Conservation (phyloP, 2,329 filamentous ascomycete species). For the Curvularia hawaiiensis region DNA sequence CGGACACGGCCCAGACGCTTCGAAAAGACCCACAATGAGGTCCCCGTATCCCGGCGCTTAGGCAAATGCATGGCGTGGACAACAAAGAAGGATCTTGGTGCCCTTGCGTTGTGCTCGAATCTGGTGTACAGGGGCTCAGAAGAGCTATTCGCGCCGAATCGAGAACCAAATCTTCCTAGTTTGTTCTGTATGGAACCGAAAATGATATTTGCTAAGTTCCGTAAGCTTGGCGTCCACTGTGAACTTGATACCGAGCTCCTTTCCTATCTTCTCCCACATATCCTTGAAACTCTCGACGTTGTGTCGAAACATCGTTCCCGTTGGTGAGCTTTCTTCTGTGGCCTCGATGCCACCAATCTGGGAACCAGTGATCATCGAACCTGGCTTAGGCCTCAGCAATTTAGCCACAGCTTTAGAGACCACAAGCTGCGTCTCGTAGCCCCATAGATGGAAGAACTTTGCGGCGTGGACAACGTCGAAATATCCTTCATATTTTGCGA, state of each 20-base stretch:
- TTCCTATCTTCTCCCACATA: slow-evolving; percentile 49
- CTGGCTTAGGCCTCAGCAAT: slow-evolving; percentile 47
- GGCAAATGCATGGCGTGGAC: not conserved
- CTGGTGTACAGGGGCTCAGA: not conserved
- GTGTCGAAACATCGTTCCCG: slow-evolving; percentile 39
- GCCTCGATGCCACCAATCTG: slow-evolving; percentile 52
- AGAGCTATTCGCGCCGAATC: slow-evolving; percentile 26
- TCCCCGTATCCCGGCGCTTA: not conserved
- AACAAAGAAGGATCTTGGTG: not conserved
- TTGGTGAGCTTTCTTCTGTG: slow-evolving; percentile 22
- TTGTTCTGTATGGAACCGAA: slow-evolving; percentile 17
- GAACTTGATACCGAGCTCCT: slow-evolving; percentile 35
- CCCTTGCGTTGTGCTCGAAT: not conserved
- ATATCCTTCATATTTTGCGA: slow-evolving; percentile 33
- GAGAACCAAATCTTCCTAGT: slow-evolving; percentile 30
- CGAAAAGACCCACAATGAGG: not conserved
- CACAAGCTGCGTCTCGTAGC: slow-evolving; percentile 40
- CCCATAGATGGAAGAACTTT: slow-evolving; percentile 52
- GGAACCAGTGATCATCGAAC: slow-evolving; percentile 58
- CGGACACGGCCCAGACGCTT: slow-evolving; percentile 3
- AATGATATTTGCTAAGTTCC: slow-evolving; percentile 13
- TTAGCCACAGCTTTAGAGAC: slow-evolving; percentile 40
- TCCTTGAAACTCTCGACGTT: slow-evolving; percentile 41
- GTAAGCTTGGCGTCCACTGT: slow-evolving; percentile 26
- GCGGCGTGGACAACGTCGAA: slow-evolving; percentile 49